Percentiles rank a stretch among this genome's conserved stretches.
These are phyloP conservation scores for Termitomyces sp. DNA, from an alignment of 768 basidiomycete genomes.

Conservation along the genomic window DNA sequence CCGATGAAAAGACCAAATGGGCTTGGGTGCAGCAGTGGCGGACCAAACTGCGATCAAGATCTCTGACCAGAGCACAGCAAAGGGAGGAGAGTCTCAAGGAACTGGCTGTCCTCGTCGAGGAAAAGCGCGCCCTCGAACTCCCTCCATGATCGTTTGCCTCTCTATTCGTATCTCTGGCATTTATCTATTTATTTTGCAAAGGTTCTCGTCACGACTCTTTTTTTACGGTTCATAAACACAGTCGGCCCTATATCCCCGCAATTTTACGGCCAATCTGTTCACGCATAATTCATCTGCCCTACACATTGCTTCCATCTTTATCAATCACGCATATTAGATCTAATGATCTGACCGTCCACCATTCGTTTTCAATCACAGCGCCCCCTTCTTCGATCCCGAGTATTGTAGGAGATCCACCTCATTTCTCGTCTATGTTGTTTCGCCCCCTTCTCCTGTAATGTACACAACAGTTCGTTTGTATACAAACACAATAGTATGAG, in stretches of 20 bases:
- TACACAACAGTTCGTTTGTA: slow-evolving; percentile 13
- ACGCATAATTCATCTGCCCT: slow-evolving; percentile 17
- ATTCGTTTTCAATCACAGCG: slow-evolving; percentile 16
- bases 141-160: slow-evolving; percentile 29
- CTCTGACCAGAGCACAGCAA: slow-evolving; percentile 49
- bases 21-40: slow-evolving; percentile 72
- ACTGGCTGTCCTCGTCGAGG: slow-evolving; percentile 51
- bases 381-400: slow-evolving; percentile 3
- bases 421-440: slow-evolving; percentile 7
- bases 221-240: slow-evolving; percentile 9
- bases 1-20: slow-evolving; percentile 41
- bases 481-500: slow-evolving; percentile 16
- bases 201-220: slow-evolving; percentile 13
- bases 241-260: slow-evolving; percentile 19
- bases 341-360: slow-evolving; percentile 27
- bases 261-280: slow-evolving; percentile 15
- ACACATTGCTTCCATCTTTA: slow-evolving; percentile 13
- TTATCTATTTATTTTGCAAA: slow-evolving; percentile 21
- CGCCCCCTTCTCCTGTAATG: slow-evolving; percentile 8
- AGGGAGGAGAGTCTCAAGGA: slow-evolving; percentile 43
- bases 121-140: slow-evolving; percentile 49
- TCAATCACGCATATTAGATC: slow-evolving; percentile 15
- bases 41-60: slow-evolving; percentile 53
- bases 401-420: slow-evolving; percentile 9
- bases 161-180: slow-evolving; percentile 13